phyloP scores from a whole-genome alignment of 2,329 filamentous ascomycete genomes.

The Rugonectria rugulosa region DNA sequence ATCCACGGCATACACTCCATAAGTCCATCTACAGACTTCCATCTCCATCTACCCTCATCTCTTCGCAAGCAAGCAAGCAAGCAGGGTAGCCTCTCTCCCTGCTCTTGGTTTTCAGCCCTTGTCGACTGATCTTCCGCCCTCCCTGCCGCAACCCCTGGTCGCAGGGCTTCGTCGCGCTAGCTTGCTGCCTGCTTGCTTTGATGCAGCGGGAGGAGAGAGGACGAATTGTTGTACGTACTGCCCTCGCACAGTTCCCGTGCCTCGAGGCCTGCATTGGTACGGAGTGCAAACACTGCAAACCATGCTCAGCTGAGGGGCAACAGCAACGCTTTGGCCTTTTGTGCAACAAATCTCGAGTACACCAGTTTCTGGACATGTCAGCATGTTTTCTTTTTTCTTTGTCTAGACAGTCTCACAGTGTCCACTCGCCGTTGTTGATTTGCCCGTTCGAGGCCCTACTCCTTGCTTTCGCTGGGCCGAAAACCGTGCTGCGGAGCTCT shows the following conservation, averaged over 20 bases:
- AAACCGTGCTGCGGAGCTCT: neutral
- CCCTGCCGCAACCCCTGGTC: neutral
- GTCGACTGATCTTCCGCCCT: neutral
- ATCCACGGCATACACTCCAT: too few relatives aligned
- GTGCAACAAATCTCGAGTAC: neutral
- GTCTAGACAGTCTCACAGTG: neutral
- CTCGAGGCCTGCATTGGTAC: neutral
- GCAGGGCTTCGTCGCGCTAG: neutral
- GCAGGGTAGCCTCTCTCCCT: too few relatives aligned
- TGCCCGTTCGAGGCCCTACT: neutral
- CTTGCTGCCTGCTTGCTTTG: neutral
- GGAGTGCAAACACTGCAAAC: neutral
- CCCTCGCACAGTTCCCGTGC: neutral
- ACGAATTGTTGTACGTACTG: neutral
- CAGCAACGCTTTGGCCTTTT: neutral
- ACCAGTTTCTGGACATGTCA: constrained; percentile 9
- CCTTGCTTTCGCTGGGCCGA: neutral
- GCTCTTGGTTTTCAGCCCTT: neutral
- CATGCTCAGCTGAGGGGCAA: neutral
- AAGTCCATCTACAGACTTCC: too few relatives aligned
- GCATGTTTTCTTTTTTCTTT: constrained; percentile 8
- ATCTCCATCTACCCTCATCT: too few relatives aligned
- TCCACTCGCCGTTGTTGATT: neutral
- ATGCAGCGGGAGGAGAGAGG: neutral
- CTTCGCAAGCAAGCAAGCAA: too few relatives aligned